phyloP scores from a whole-genome alignment of 1,139 yeast genomes.

The Maudiozyma humilis region DNA sequence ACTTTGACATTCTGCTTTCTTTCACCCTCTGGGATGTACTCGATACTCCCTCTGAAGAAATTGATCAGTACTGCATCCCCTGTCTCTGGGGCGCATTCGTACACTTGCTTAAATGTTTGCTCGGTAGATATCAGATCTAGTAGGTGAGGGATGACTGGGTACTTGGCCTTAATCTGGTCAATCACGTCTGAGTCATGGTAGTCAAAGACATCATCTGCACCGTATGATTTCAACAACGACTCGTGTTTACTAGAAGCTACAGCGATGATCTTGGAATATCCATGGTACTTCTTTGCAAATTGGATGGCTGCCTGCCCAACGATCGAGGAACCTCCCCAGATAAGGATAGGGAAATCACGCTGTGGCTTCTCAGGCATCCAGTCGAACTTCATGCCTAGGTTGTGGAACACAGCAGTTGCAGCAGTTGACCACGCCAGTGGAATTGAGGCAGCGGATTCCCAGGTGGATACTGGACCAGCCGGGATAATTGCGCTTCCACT shows the following conservation, averaged over 20 bases:
- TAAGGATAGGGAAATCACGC: constrained; percentile 33
- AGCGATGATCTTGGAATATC: constrained; percentile 39
- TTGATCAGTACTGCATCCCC: constrained; percentile 29
- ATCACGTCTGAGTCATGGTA: constrained; percentile 49
- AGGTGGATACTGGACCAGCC: constrained; percentile 38
- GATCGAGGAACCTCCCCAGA: constrained; percentile 55
- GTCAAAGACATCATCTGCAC: constrained; percentile 31
- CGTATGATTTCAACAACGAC: constrained; percentile 31
- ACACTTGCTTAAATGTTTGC: constrained; percentile 37
- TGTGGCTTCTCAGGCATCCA: constrained; percentile 25
- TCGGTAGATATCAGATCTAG: constrained; percentile 46
- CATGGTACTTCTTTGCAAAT: constrained; percentile 11
- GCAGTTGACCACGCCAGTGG: constrained; percentile 47
- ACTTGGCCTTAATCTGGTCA: constrained; percentile 41
- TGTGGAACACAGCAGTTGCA: constrained; percentile 28
- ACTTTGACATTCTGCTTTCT: constrained; percentile 25
- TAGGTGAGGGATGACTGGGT: constrained; percentile 32
- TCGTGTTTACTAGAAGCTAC: constrained; percentile 43
- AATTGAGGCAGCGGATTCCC: constrained; percentile 55
- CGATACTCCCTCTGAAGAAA: constrained; percentile 15
- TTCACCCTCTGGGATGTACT: constrained; percentile 20
- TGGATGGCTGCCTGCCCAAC: constrained; percentile 44
- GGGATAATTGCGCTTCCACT: constrained; percentile 26
- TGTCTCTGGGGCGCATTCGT: constrained; percentile 38
- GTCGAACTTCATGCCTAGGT: constrained; percentile 20